Base-by-base conservation (phyloP, 495 filamentous ascomycete species). In the Aspergillus carlsbadensis region DNA sequence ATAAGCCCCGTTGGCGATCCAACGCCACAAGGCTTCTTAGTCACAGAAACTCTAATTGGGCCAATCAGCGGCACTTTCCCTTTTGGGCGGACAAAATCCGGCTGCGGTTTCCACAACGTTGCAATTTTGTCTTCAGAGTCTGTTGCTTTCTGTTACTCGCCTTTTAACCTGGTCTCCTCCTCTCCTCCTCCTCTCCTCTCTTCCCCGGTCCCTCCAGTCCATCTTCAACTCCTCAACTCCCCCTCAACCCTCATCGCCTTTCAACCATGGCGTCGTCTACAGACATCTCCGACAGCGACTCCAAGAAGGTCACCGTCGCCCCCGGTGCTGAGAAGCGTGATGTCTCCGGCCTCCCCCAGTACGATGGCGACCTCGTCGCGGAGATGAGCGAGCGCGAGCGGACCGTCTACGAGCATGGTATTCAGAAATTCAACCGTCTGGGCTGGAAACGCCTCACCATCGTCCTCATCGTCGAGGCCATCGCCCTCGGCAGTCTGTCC, bases 391-490 rank as follows among this genome's bases (percentile, higher is more conserved):
- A 66, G 52, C 41, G 54, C 35, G 66, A 69, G 45, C 59, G 64
- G 1, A 57, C 56, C 36, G 49, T 66, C 47, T 59, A 60, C 54
- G 64, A 66, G 29, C 55, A 64, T 17, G 66, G 66, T 17, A 56
- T 61, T 14, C 40, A 64, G 14, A 70, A 71, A 43, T 70, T 64
- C 57, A 69, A 64, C 49, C 66, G 67, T 56, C 62, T 73, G 37
- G 70, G 70, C 26, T 73, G 70, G 70, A 69, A 69, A 52, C 64
- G 70, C 20, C 62, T 73, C 18, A 73, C 70, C 6, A 58, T 71
- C 31, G 60, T 70, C 39, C 75, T 87, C 39, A 84, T 87, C 63
- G 84, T 84, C 58, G 83, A 85, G 65, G 82, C 82, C 44, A 83
- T 87, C 47, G 81, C 84, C 8, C 78, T 86, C 14, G 84, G 84